Base-by-base conservation (phyloP, 2,329 filamentous ascomycete genomes). In the Macrophomina phaseolina region DNA sequence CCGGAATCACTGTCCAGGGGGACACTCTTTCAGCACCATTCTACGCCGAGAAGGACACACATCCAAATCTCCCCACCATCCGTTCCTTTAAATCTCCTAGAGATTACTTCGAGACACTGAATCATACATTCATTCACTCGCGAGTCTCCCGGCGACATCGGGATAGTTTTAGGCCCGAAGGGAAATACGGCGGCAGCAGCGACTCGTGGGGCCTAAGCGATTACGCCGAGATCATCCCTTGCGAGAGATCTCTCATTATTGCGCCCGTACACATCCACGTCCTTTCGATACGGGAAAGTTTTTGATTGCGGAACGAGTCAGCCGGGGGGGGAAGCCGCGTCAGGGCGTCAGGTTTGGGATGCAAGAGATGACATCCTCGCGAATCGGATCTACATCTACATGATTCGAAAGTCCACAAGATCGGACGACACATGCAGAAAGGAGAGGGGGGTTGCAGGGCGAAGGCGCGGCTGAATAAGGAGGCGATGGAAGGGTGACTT, bases 261-360 rank as follows among this genome's bases (percentile, higher is more conserved):
- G 23, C 23, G 23, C 23, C 23, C 2, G 23, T 23, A 23, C 23
- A 23, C 23, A 23, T 23, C 23, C 23, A 23, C 23, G 23, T 23
- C 23, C 23, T 23, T 23, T 23, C 23, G 23, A 23, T 23, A 23
- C 23, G 23, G 23, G 23, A 23, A 23, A 23, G 23, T 23, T 23
- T 51, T 51, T 51, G 48, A 51, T 51, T 51, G 30, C 18, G 9
- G 23, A n/a, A 28, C 48, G 48, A 51, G 48, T 51, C 48, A 51
- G 42, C 11, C 5, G 8, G 4, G 48, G 6, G 4, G 48, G 30
- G 9, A 23, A 18, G 18, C 18, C 18, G 18, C 18, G 18, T 18
- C 18, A 18, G 18, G 18, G 23, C 23, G 23, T 48, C 18, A 30
- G 8, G 16, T 51, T 23, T 18, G 48, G 18, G 23, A 23, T 8